Percentiles rank a stretch among this genome's conserved stretches.
Evolutionary conservation across 1,284 basidiomycete species (phyloP).

Genomic region (Ustilago trichophora): DNA sequence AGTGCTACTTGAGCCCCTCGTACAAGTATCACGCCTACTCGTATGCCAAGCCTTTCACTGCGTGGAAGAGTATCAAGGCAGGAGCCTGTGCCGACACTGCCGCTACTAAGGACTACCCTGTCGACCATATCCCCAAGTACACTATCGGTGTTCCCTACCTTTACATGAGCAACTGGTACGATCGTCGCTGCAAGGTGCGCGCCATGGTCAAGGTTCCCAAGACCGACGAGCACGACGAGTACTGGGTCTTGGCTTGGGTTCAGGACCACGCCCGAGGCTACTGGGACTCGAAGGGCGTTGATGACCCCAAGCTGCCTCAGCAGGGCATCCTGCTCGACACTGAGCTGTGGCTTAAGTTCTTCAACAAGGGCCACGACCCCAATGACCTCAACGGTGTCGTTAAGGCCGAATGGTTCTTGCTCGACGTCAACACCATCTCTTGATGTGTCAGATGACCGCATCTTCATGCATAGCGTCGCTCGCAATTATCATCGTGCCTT

Average conservation of each 20-base stretch:
- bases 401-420: conserved; percentile 41
- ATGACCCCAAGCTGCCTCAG: background rate
- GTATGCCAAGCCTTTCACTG: conserved; percentile 12
- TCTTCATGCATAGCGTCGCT: no score
- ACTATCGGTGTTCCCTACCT: conserved; percentile 25
- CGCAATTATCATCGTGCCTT: no score
- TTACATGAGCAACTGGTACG: conserved; percentile 45
- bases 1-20: conserved; percentile 33
- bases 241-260: conserved; percentile 35
- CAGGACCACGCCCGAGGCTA: conserved; percentile 23
- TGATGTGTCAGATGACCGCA: no score
- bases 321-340: conserved; percentile 27
- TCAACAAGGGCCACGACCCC: conserved; percentile 15
- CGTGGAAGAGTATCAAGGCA: background rate
- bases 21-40: conserved; percentile 38
- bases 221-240: conserved; percentile 22
- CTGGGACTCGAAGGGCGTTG: conserved; percentile 9
- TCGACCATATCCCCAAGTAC: conserved; percentile 8
- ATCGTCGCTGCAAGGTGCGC: conserved; percentile 43
- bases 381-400: background rate
- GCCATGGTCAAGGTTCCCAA: conserved; percentile 40
- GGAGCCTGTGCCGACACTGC: conserved; percentile 28
- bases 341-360: conserved; percentile 25
- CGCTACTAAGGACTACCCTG: conserved; percentile 11
- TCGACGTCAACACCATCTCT: conserved; percentile 37